These are phyloP conservation scores for Anisodus tanguticus DNA, from an alignment of 257 asterid genomes.

Conservation along the genomic window DNA sequence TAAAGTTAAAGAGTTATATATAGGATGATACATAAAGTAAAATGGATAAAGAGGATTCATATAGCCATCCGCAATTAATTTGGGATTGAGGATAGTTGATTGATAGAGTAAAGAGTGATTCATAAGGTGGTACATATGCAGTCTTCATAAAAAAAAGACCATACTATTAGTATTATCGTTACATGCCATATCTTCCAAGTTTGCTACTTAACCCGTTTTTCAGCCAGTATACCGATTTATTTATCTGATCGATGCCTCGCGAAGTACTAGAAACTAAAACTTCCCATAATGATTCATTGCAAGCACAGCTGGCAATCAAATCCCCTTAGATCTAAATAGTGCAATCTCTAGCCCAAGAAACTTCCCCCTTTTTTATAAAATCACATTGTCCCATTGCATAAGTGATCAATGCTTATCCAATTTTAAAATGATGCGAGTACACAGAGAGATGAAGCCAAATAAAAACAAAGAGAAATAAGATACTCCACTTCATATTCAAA, in stretches of 20 bases:
- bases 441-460: constrained; percentile 20
- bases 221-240: constrained; percentile 6
- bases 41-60: background rate
- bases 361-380: background rate
- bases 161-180: background rate
- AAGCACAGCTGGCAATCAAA: background rate
- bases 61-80: background rate
- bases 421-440: background rate
- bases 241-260: background rate
- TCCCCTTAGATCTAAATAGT: background rate
- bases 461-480: constrained; percentile 22
- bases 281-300: background rate
- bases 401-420: background rate
- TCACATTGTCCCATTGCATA: background rate
- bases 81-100: background rate
- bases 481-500: background rate
- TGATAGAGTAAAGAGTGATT: background rate
- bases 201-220: background rate
- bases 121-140: background rate
- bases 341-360: background rate
- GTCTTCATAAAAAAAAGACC: constrained; percentile 1
- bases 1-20: background rate
- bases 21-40: background rate
- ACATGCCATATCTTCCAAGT: constrained; percentile 3
- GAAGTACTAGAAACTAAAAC: background rate